These are phyloP conservation scores for Esteya vermicola DNA, from an alignment of 2,329 filamentous ascomycete genomes.

Conservation along the genomic window DNA sequence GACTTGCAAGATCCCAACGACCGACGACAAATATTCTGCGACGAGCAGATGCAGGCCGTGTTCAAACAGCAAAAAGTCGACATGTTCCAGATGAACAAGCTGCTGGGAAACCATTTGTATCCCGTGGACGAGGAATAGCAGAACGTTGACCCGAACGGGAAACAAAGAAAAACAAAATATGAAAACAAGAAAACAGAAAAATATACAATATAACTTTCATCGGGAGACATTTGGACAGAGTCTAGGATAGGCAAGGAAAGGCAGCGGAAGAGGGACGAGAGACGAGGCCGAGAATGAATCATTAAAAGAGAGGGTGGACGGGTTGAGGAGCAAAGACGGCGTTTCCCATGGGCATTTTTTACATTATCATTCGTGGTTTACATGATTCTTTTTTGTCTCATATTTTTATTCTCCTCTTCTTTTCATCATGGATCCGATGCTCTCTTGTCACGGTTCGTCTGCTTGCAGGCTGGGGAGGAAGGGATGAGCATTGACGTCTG, in stretches of 20 bases:
- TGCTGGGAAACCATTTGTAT: conserved; percentile 80
- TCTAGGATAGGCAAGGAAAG: too few relatives aligned
- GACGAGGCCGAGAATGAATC: neutral
- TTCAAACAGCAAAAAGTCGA: conserved; percentile 87
- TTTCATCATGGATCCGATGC: too few relatives aligned
- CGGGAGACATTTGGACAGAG: neutral
- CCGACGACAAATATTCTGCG: conserved; percentile 85
- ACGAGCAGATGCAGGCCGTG: conserved; percentile 78
- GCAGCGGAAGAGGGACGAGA: too few relatives aligned
- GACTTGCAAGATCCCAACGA: conserved; percentile 83
- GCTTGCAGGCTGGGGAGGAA: too few relatives aligned
- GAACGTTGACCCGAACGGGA: neutral
- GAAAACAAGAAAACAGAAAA: neutral
- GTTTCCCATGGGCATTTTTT: neutral
- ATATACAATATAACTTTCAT: too few relatives aligned
- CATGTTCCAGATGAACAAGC: conserved; percentile 99
- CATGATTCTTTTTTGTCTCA: too few relatives aligned
- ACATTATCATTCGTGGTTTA: neutral
- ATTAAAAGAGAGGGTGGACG: neutral
- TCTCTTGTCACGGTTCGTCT: too few relatives aligned
- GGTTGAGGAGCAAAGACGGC: too few relatives aligned
- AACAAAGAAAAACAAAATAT: neutral
- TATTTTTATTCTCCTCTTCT: too few relatives aligned
- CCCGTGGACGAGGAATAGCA: conserved; percentile 53
- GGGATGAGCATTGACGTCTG: too few relatives aligned